phyloP scores from a whole-genome alignment of 2,329 filamentous ascomycete genomes.

The Gliomastix tumulicola region DNA sequence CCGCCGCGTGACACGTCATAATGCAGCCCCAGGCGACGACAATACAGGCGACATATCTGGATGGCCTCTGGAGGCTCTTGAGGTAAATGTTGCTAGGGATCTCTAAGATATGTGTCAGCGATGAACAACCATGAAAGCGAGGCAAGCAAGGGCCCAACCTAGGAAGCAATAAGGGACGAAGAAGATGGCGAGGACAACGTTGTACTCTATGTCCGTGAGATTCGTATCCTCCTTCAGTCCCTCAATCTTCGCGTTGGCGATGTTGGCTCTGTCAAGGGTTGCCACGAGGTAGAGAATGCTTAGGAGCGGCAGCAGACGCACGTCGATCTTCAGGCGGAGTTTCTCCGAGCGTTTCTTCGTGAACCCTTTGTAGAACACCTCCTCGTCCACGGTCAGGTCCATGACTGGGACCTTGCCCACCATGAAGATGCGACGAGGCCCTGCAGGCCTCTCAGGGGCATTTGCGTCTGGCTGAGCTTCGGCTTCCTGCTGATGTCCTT shows the following conservation, averaged over 20 bases:
- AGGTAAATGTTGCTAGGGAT: conserved; percentile 69
- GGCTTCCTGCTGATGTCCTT: too few species aligned
- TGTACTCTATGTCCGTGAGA: conserved; percentile 63
- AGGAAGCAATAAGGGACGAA: conserved; percentile 61
- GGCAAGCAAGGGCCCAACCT: background rate
- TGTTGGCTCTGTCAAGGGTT: conserved; percentile 63
- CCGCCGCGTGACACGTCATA: conserved; percentile 47
- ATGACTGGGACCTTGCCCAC: too few species aligned
- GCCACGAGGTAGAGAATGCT: conserved; percentile 61
- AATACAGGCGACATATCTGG: conserved; percentile 28
- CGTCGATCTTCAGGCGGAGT: conserved; percentile 36
- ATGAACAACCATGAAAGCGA: background rate
- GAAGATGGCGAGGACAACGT: conserved; percentile 63
- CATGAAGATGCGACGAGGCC: background rate
- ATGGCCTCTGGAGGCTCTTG: conserved; percentile 54
- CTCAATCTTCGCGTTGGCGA: conserved; percentile 60
- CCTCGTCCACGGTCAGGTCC: background rate
- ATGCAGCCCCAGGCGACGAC: conserved; percentile 26
- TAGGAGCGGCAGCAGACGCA: conserved; percentile 53
- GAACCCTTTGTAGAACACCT: conserved; percentile 2
- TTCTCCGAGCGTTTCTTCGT: conserved; percentile 22
- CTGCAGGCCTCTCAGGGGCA: too few species aligned
- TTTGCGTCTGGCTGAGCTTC: too few species aligned
- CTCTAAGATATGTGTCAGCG: conserved; percentile 47
- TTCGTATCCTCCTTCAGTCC: conserved; percentile 42